Conservation (phyloP, 768 basidiomycete genomes). For the Lactifluus rugatus region DNA sequence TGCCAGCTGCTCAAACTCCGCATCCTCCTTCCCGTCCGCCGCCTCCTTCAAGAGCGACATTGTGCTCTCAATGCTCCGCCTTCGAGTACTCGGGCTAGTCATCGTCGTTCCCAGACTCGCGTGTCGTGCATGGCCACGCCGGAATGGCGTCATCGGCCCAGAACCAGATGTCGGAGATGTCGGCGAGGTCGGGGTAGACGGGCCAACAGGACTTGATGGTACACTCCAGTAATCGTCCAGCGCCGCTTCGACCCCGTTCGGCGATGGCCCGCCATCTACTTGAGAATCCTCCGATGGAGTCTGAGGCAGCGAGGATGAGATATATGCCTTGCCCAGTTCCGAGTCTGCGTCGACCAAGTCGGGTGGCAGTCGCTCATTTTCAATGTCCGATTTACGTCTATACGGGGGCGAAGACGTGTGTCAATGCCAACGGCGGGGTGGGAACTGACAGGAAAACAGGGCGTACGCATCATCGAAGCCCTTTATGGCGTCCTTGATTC, state of each 20-base stretch:
- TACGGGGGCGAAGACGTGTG: background rate
- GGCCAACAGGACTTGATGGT: slow-evolving; percentile 20
- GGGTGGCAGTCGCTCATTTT: slow-evolving; percentile 97
- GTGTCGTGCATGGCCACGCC: slow-evolving; percentile 63
- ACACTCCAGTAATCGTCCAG: slow-evolving; percentile 25
- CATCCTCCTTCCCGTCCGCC: slow-evolving; percentile 61
- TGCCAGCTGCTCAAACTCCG: slow-evolving; percentile 23
- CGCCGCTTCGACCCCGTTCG: slow-evolving; percentile 26
- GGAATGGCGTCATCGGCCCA: slow-evolving; percentile 37
- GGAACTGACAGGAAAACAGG: background rate
- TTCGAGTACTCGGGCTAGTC: slow-evolving; percentile 87
- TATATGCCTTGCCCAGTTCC: slow-evolving; percentile 54
- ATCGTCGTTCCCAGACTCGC: slow-evolving; percentile 89
- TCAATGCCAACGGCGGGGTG: background rate
- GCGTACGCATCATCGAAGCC: slow-evolving; percentile 95
- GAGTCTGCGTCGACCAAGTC: slow-evolving; percentile 80
- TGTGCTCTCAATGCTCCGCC: slow-evolving; percentile 90
- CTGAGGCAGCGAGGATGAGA: slow-evolving; percentile 39
- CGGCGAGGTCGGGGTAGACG: slow-evolving; percentile 22
- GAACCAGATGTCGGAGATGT: slow-evolving; percentile 21
- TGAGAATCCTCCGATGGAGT: slow-evolving; percentile 41
- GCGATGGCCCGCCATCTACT: slow-evolving; percentile 22
- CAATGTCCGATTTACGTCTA: slow-evolving; percentile 95
- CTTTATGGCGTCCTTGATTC: slow-evolving; percentile 88
- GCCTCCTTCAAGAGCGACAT: slow-evolving; percentile 92